phyloP scores from a whole-genome alignment of 2,329 filamentous ascomycete genomes.

The Pseudodiploospora longispora region DNA sequence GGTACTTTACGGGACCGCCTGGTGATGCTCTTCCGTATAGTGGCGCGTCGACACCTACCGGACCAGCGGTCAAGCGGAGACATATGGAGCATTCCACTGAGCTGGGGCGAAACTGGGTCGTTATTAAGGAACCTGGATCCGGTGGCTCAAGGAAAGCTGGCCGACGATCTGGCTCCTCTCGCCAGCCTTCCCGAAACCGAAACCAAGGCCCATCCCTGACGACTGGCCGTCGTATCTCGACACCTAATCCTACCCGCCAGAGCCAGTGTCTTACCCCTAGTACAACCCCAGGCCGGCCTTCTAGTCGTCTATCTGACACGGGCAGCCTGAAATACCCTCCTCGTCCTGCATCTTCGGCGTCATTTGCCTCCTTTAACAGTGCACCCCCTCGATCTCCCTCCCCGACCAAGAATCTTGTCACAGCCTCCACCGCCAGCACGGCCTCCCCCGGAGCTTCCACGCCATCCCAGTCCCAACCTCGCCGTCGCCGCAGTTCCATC shows the following conservation, averaged over 20 bases:
- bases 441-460: constrained; percentile 17
- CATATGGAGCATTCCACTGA: constrained; percentile 48
- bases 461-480: constrained; percentile 10
- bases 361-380: constrained; percentile 17
- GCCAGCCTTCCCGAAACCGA: constrained; percentile 21
- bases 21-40: constrained; percentile 22
- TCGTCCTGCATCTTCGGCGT: constrained; percentile 22
- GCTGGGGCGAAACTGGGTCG: constrained; percentile 61
- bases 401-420: constrained; percentile 37
- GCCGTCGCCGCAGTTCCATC: constrained; percentile 8
- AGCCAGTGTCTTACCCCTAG: constrained; percentile 3
- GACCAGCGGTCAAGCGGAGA: constrained; percentile 43
- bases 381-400: constrained; percentile 21
- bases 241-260: constrained; percentile 17
- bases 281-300: constrained; percentile 20
- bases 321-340: constrained; percentile 9
- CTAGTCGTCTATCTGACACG: constrained; percentile 36
- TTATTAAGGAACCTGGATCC: constrained; percentile 43
- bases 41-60: constrained; percentile 33
- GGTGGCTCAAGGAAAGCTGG: constrained; percentile 15
- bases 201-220: constrained; percentile 24
- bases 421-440: background rate
- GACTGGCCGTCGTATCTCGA: constrained; percentile 37
- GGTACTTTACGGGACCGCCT: constrained; percentile 7
- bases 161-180: constrained; percentile 15